Base-by-base conservation (phyloP, 495 filamentous ascomycete genomes). In the Chaetomidium leptoderma region DNA sequence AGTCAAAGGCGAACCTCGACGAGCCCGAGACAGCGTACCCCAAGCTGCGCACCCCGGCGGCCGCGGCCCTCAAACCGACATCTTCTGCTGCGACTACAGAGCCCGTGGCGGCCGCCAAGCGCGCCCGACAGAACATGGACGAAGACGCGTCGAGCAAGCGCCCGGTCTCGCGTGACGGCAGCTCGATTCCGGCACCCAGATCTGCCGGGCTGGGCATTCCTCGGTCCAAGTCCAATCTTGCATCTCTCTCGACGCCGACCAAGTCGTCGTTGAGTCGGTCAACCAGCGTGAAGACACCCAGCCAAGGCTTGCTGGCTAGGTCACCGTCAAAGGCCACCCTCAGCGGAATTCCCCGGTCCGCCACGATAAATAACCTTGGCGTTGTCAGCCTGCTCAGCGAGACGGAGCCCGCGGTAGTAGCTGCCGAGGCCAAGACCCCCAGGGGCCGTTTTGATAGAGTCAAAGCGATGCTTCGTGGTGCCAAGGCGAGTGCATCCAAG, bases 181-280 rank as follows among this genome's bases (percentile, higher is more conserved):
- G 70, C 49, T 67, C 68, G 30, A 69, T 78, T 43, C 70, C 75
- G 54, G 63, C 74, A 54, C 66, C 76, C 40, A 70, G 74, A 62
- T 73, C 76, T 56, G 61, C 68, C 56, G 62, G 73, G 52, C 61
- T 68, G 58, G 60, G 69, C 55, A 66, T 72, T 33, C 73, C 66
- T 63, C 73, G 65, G 39, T 65, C 74, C 57, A 66, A 77, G 73
- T 60, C 82, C 70, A 69, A 55, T 57, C 59, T 76, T 7, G 65
- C 69, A 21, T 81, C 81, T 16, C 70, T 91, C 44, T 81, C 85
- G 72, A 92, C 89, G 2, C 91, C 90, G 0, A 95, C 90, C 32
- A 88, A 87, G 63, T 76, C 90, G n/a, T 91, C 89, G 0, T 65
- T 88, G 40, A 83, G 86, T 23, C 86, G 90, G 21, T 87, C 80